Evolutionary conservation across 2,329 filamentous ascomycete species (phyloP).

Genomic region (Hypoxylon sp.): DNA sequence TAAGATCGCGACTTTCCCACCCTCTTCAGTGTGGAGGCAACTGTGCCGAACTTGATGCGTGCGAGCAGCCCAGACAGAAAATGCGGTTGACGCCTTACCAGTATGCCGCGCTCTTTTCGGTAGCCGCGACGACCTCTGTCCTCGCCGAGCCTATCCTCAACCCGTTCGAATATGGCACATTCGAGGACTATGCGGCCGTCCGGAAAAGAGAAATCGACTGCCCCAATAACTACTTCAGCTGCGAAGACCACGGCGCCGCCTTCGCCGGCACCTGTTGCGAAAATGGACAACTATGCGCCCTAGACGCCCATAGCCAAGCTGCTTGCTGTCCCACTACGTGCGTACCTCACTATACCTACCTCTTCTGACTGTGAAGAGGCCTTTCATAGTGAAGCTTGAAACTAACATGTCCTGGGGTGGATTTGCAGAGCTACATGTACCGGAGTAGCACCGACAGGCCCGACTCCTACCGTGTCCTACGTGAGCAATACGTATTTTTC

Average conservation of each 20-base stretch:
- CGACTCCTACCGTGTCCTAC: constrained; percentile 54
- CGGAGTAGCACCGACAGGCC: constrained; percentile 56
- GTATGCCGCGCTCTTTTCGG: constrained; percentile 28
- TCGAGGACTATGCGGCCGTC: constrained; percentile 38
- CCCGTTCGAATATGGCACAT: constrained; percentile 37
- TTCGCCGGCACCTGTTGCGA: constrained; percentile 62
- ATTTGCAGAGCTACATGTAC: constrained; percentile 60
- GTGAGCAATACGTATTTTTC: constrained; percentile 66
- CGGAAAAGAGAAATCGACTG: constrained; percentile 49
- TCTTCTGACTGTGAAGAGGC: not conserved
- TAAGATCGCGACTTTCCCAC: constrained; percentile 1
- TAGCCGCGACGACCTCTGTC: constrained; percentile 29
- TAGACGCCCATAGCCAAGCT: constrained; percentile 57
- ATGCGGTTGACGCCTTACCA: constrained; percentile 37
- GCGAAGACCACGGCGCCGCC: constrained; percentile 55
- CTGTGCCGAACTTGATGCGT: constrained; percentile 26
- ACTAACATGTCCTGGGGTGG: constrained; percentile 8
- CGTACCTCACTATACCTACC: constrained; percentile 38
- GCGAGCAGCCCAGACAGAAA: constrained; percentile 14
- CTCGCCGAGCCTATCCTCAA: constrained; percentile 37
- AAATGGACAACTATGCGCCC: constrained; percentile 57
- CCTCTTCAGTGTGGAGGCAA: constrained; percentile 22
- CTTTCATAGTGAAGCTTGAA: not conserved
- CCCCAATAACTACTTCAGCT: constrained; percentile 59
- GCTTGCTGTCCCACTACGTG: constrained; percentile 64